phyloP scores from a whole-genome alignment of 192 early-diverging fungal genomes.

The Haplosporangium gracile region DNA sequence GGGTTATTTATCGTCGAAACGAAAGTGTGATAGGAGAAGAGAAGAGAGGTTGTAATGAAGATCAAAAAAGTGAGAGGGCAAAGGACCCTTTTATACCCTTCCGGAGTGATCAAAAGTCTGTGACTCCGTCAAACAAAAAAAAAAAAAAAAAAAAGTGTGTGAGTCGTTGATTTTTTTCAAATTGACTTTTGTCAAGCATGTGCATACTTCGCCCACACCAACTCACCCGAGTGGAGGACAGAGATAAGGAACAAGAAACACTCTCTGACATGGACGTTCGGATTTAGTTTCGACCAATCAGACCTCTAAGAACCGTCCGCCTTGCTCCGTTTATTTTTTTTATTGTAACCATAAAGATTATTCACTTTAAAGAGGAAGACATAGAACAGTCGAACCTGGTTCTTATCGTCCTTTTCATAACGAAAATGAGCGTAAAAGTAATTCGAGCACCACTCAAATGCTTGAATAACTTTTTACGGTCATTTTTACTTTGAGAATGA shows the following conservation, averaged over 20 bases:
- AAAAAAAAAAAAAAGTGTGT: not conserved
- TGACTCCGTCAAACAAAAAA: not conserved
- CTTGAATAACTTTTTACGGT: no score
- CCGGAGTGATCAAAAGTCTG: not conserved
- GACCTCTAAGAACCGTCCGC: not conserved
- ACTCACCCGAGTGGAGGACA: not conserved
- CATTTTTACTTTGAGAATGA: no score
- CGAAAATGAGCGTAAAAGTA: no score
- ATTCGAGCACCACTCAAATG: no score
- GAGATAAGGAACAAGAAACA: not conserved
- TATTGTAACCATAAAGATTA: no score
- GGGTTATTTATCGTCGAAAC: not conserved
- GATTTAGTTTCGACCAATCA: not conserved
- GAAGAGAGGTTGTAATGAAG: not conserved
- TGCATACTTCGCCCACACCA: constrained; percentile 1
- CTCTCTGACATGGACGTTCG: not conserved
- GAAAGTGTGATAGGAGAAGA: not conserved
- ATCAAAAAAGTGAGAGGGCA: not conserved
- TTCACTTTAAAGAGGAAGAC: no score
- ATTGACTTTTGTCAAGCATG: not conserved
- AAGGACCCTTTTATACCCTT: not conserved
- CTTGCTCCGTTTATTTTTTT: not conserved
- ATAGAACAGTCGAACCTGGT: no score
- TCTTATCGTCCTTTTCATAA: no score
- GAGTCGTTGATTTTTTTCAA: not conserved